phyloP scores from a whole-genome alignment of 1,284 basidiomycete genomes.

The Heterobasidion occidentale region DNA sequence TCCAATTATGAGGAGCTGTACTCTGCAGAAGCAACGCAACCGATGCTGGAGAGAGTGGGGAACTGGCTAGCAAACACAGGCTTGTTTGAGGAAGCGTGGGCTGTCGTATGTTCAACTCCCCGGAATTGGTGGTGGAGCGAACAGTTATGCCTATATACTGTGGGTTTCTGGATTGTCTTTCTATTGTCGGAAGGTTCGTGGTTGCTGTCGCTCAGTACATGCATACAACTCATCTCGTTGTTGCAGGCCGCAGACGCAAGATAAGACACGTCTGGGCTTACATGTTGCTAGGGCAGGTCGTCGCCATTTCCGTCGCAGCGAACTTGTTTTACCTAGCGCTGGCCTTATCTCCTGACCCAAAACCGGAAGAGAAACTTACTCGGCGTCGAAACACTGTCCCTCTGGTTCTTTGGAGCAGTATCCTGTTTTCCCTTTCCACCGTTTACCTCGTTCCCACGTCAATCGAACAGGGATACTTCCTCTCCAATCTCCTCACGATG shows the following conservation, averaged over 20 bases:
- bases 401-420: conserved; percentile 32
- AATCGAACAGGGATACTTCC: conserved; percentile 36
- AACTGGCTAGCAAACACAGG: conserved; percentile 54
- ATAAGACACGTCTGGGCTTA: conserved; percentile 58
- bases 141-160: conserved; percentile 64
- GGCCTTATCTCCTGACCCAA: conserved; percentile 22
- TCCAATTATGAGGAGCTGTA: conserved; percentile 27
- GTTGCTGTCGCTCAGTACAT: not conserved
- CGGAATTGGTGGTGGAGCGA: conserved; percentile 73
- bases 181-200: conserved; percentile 44
- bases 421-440: conserved; percentile 40
- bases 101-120: conserved; percentile 34
- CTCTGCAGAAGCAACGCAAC: conserved; percentile 8
- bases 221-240: not conserved
- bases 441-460: conserved; percentile 44
- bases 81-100: conserved; percentile 62
- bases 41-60: conserved; percentile 28
- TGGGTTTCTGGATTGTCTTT: conserved; percentile 55
- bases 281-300: conserved; percentile 70
- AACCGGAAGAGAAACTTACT: conserved; percentile 5
- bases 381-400: conserved; percentile 5
- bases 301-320: conserved; percentile 65
- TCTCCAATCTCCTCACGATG: conserved; percentile 56
- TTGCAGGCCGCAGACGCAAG: conserved; percentile 33
- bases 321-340: conserved; percentile 62